Evolutionary conservation across 441 rosid genomes (phyloP), one percentile per base, ranked within the genome.

Genomic region (Aquilaria agallochum): DNA sequence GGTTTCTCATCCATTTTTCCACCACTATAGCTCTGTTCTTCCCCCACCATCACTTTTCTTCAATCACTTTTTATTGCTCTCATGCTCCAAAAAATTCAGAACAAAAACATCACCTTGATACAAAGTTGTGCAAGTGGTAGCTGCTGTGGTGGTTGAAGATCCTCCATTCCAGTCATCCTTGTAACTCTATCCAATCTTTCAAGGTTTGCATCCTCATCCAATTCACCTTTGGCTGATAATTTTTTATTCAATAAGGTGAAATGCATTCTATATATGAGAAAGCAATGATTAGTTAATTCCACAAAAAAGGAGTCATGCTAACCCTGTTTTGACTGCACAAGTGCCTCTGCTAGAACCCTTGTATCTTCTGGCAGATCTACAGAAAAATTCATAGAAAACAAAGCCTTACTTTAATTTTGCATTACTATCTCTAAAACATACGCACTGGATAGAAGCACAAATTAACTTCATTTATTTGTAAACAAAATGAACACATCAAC

Each of bases 301-400:
- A 20, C 42, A 46, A 51, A 48, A 67, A 15, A 48, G 68, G 62
- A 69, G 62, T 12, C 27, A 62, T 34, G 69, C 78, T 65, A 64
- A 89, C 99, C 92, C 58, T 78, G 84, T 75, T 86, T 91, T 64
- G 86, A 80, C 66, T 61, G 76, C 7, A 79, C 78, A 59, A 94
- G 96, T 52, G 94, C 97, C 87, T 87, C 94, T 68, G 96, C 99
- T 56, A 94, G 88, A 61, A 70, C 72, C 74, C 67, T 81, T 7
- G 96, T 81, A 76, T 87, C 96, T 81, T 83, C 93, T 57, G 80
- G 66, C 70, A 84, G 84, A 75, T 86, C 99, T 91, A 74, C 47
- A 63, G 68, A 59, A 67, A 60, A 59, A 64, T 65, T 67, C 59
- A 67, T 44, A 62, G 42, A 56, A 57, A 46, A 72, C 65, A 40